Evolutionary conservation across 345 rosid genomes (phyloP), one percentile per base, ranked within the genome.

Genomic region (Corchorus capsularis): DNA sequence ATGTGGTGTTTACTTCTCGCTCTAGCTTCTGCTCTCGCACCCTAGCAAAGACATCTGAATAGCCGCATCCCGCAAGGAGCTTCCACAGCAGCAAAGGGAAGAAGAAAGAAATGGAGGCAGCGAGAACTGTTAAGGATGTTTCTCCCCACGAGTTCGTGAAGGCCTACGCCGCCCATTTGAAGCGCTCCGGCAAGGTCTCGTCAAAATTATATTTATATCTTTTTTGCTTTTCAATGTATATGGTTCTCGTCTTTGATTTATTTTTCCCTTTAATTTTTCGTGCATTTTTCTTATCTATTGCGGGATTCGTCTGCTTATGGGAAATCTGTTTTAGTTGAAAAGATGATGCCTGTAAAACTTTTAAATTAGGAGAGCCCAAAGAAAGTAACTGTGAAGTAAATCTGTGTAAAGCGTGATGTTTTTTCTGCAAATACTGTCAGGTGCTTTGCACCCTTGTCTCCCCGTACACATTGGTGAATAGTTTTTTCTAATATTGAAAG

Each of bases 101-200:
- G 15, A 37, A 11, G 32, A 32, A 37, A 11, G 32, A 32, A 9
- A 70, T 49, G 73, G 60, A 70, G 73, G 73, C 61, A n/a, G 73
- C 73, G 46, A 85, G 75, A 71, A 85, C 87, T 11, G 96, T 93
- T 5, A 93, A 93, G 75, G 98, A 93, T 49, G 96, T 93, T 56
- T 91, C 94, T 3, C 92, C 98, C 63, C 98, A 93, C 79, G 94
- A 90, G 81, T 93, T 93, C 76, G 94, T 89, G 1, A 91, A 87
- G 83, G 98, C 94, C 46, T 93, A 91, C 61, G 89, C 96, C 13
- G 89, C 91, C n/a, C 93, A 91, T 77, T 96, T 93, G 83, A 93
- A 93, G 79, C 92, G 94, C 79, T 91, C 98, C 71, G 98, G 94
- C 74, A 91, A 93, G 96, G 96, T 93, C 45, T 63, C 52, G 0